A percentile compares a stretch with the other conserved stretches of the same genome.
phyloP scores from a whole-genome alignment of 805 yeast species.

The Spencermartinsiella europaea region DNA sequence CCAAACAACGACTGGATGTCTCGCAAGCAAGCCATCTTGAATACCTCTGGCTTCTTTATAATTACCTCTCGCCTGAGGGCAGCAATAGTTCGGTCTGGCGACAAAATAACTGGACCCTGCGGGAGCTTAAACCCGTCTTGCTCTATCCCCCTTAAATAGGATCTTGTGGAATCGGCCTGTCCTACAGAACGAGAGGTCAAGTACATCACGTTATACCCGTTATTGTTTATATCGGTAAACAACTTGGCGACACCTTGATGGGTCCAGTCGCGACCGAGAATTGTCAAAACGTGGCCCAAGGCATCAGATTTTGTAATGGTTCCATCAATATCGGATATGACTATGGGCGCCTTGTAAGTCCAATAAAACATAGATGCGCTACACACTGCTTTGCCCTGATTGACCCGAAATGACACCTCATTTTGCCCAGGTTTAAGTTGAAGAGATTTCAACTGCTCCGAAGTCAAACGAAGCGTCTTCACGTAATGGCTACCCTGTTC shows the following conservation, averaged over 20 bases:
- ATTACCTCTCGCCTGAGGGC: constrained; percentile 90
- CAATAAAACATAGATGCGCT: constrained; percentile 73
- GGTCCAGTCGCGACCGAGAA: constrained; percentile 97
- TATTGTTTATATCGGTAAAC: constrained; percentile 76
- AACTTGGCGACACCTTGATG: constrained; percentile 92
- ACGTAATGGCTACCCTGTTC: constrained; percentile 44
- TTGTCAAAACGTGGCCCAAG: constrained; percentile 87
- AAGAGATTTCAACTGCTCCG: constrained; percentile 76
- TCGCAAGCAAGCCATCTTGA: constrained; percentile 92
- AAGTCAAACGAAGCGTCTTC: constrained; percentile 83
- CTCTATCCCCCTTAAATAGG: constrained; percentile 68
- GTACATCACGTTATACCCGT: constrained; percentile 92
- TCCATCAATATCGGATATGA: constrained; percentile 95
- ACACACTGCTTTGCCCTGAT: constrained; percentile 75
- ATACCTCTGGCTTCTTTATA: constrained; percentile 93
- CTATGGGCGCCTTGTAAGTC: constrained; percentile 82
- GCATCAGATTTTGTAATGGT: constrained; percentile 98
- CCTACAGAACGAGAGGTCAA: constrained; percentile 95
- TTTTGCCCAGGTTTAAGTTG: constrained; percentile 76
- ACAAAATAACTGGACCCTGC: constrained; percentile 84
- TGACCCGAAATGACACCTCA: constrained; percentile 70
- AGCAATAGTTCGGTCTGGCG: constrained; percentile 96
- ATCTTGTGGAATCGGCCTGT: constrained; percentile 86
- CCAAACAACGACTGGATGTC: constrained; percentile 75
- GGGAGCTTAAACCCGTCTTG: constrained; percentile 78